Percentiles rank a stretch among this genome's conserved stretches.
Evolutionary conservation across 2,329 filamentous ascomycete species (phyloP).

Genomic region (Chaetomium sp.): DNA sequence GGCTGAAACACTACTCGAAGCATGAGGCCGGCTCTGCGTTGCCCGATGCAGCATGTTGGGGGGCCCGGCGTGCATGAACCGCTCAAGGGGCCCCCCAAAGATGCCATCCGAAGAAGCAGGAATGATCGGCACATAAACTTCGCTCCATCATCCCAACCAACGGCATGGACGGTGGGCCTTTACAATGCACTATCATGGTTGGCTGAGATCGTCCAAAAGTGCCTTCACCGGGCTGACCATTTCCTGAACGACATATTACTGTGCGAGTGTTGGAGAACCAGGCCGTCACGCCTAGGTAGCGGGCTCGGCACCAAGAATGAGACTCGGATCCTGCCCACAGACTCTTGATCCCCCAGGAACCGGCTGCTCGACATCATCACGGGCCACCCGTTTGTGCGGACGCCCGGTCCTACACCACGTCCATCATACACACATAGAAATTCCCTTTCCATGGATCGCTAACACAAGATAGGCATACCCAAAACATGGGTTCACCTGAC

Average conservation of each 20-base stretch:
- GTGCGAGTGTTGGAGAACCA: background rate
- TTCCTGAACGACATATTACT: background rate
- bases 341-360: background rate
- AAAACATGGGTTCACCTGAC: background rate
- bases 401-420: background rate
- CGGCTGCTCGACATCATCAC: background rate
- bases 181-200: background rate
- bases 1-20: constrained; percentile 9
- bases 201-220: background rate
- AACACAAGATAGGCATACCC: background rate
- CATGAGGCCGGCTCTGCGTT: constrained; percentile 9
- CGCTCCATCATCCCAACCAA: background rate
- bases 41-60: constrained; percentile 8
- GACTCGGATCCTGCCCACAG: background rate
- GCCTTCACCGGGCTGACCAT: background rate
- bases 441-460: background rate
- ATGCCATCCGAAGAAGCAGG: background rate
- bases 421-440: background rate
- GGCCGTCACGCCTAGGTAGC: background rate
- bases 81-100: background rate
- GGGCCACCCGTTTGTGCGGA: background rate
- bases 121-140: constrained; percentile 14
- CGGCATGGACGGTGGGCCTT: background rate
- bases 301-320: background rate
- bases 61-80: background rate